Percentiles rank a stretch among this genome's conserved stretches.
These are phyloP conservation scores for Russula lepida DNA, from an alignment of 768 basidiomycete genomes.

Conservation along the genomic window DNA sequence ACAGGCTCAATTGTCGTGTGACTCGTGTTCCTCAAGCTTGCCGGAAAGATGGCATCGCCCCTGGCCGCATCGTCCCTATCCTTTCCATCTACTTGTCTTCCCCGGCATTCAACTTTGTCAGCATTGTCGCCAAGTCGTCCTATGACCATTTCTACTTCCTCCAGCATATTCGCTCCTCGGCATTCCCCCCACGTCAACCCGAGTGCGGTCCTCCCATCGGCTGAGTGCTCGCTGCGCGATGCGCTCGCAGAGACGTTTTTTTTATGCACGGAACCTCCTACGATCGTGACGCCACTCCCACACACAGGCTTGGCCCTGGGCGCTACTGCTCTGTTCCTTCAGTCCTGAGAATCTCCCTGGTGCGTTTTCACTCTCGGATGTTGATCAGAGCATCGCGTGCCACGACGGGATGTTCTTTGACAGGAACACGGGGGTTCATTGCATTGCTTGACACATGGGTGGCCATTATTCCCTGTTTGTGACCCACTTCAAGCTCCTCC, in stretches of 20 bases:
- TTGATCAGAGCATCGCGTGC: conserved; percentile 33
- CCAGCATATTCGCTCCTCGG: conserved; percentile 65
- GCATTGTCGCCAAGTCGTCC: conserved; percentile 67
- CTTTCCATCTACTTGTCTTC: conserved; percentile 78
- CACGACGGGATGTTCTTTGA: conserved; percentile 76
- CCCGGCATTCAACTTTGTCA: conserved; percentile 65
- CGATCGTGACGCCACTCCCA: conserved; percentile 73
- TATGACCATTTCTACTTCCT: conserved; percentile 82
- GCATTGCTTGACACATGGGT: too few species aligned
- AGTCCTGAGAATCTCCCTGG: conserved; percentile 35
- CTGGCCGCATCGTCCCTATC: conserved; percentile 79
- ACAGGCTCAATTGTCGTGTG: too few species aligned
- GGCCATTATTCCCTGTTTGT: too few species aligned
- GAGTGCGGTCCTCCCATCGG: conserved; percentile 24
- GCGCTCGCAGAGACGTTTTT: conserved; percentile 75
- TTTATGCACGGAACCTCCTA: conserved; percentile 82
- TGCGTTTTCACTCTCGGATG: conserved; percentile 38
- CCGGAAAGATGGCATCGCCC: too few species aligned
- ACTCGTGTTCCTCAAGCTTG: too few species aligned
- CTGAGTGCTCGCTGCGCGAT: conserved; percentile 31
- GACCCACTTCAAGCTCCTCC: too few species aligned
- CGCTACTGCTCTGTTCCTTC: conserved; percentile 61
- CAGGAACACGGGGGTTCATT: conserved; percentile 46
- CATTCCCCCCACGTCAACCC: conserved; percentile 47
- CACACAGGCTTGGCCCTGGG: conserved; percentile 68